These are phyloP conservation scores for Euphrasia arctica DNA, from an alignment of 305 asterid species.

Conservation along the genomic window DNA sequence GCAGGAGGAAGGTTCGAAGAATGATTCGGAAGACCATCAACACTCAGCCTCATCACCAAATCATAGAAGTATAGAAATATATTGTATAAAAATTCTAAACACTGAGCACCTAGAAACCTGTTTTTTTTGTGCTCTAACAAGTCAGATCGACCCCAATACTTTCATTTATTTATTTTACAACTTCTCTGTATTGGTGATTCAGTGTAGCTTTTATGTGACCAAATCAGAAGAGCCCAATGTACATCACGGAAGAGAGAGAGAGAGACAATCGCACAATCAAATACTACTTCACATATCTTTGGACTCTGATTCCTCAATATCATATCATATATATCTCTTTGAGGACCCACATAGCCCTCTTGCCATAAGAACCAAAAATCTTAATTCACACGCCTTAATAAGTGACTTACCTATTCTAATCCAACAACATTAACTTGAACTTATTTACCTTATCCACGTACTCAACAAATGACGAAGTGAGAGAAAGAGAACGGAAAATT, in stretches of 20 bases:
- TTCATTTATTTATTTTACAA: neutral
- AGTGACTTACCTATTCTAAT: neutral
- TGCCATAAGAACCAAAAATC: conserved; percentile 5
- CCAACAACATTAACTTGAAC: conserved; percentile 2
- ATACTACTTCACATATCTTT: conserved; percentile 1
- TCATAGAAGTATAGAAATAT: conserved; percentile 15
- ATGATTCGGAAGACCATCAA: conserved; percentile 23
- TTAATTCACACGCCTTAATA: conserved; percentile 19
- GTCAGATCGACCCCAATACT: neutral
- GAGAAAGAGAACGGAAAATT: conserved; percentile 15
- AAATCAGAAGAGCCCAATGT: neutral
- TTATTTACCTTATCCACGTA: conserved; percentile 16
- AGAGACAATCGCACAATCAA: neutral
- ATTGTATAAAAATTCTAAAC: conserved; percentile 6
- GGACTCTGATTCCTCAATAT: neutral
- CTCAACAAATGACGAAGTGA: conserved; percentile 15
- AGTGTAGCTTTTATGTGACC: neutral
- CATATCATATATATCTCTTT: neutral
- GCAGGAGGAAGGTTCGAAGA: conserved; percentile 18
- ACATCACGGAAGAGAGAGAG: neutral
- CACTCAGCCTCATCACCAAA: conserved; percentile 15
- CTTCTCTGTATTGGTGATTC: neutral
- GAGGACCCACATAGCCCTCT: conserved; percentile 1
- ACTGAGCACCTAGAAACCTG: neutral
- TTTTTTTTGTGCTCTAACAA: conserved; percentile 11